Conservation (phyloP, 2,329 filamentous ascomycete genomes). For the Alternaria triticina region DNA sequence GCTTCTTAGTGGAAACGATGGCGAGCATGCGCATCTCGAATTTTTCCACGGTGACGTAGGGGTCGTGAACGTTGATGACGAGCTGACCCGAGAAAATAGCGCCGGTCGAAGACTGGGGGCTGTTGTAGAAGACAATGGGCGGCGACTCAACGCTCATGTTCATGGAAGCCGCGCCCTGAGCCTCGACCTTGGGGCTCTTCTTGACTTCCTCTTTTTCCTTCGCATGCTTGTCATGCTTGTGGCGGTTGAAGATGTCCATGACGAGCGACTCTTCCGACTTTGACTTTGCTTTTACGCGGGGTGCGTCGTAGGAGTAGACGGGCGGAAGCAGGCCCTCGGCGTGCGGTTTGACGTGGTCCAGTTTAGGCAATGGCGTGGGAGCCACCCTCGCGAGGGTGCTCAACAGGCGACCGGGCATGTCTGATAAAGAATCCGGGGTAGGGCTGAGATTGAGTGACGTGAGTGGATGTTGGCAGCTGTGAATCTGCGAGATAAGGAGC, state of each 20-base stretch:
- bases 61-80: slow-evolving; percentile 72
- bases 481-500: slow-evolving; percentile 22
- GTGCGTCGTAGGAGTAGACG: slow-evolving; percentile 44
- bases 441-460: slow-evolving; percentile 22
- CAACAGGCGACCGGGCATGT: slow-evolving; percentile 47
- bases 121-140: slow-evolving; percentile 82
- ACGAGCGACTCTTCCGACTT: slow-evolving; percentile 44
- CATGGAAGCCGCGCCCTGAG: slow-evolving; percentile 58
- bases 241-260: slow-evolving; percentile 51
- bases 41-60: slow-evolving; percentile 68
- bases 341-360: slow-evolving; percentile 31
- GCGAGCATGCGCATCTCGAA: slow-evolving; percentile 76
- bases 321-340: slow-evolving; percentile 40
- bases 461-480: slow-evolving; percentile 15
- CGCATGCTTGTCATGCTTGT: slow-evolving; percentile 36
- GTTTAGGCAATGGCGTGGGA: slow-evolving; percentile 40
- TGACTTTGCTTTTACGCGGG: slow-evolving; percentile 30
- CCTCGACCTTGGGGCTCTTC: slow-evolving; percentile 46
- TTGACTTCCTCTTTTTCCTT: slow-evolving; percentile 28
- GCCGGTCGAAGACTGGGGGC: slow-evolving; percentile 75
- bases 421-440: slow-evolving; percentile 40
- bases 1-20: slow-evolving; percentile 78
- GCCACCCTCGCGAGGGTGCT: slow-evolving; percentile 41
- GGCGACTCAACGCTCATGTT: slow-evolving; percentile 80
- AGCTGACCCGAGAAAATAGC: slow-evolving; percentile 86